A percentile compares a stretch with the other conserved stretches of the same genome.
phyloP scores from a whole-genome alignment of 2,329 filamentous ascomycete species.

The Xylaria sp. region DNA sequence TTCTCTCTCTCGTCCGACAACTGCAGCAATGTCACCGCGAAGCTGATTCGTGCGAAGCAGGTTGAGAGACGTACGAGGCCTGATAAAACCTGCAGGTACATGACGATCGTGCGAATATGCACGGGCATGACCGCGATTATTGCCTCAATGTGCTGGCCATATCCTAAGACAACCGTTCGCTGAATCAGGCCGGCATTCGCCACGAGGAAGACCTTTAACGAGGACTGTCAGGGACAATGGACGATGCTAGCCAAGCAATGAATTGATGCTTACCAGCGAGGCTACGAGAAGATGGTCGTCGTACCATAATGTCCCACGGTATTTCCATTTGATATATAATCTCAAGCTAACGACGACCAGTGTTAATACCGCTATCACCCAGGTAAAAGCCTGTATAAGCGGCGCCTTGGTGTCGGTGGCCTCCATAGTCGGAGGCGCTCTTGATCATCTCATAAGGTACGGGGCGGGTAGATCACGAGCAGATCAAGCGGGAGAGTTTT shows the following conservation, averaged over 20 bases:
- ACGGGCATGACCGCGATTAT: constrained; percentile 9
- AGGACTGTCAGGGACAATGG: constrained; percentile 10
- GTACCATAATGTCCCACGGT: constrained; percentile 30
- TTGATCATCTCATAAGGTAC: constrained; percentile 17
- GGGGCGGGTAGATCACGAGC: background rate
- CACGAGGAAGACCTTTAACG: constrained; percentile 22
- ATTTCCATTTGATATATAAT: constrained; percentile 35
- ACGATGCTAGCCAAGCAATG: background rate
- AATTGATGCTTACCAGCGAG: constrained; percentile 26
- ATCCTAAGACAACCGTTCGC: constrained; percentile 18
- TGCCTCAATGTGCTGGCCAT: constrained; percentile 22
- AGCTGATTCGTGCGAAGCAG: constrained; percentile 26
- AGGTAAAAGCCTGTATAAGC: constrained; percentile 22
- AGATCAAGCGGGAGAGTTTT: background rate
- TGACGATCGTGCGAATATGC: constrained; percentile 15
- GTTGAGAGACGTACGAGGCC: constrained; percentile 30
- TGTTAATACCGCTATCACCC: constrained; percentile 28
- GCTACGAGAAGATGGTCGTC: constrained; percentile 33
- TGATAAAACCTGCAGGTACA: constrained; percentile 26
- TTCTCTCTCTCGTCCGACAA: constrained; percentile 16
- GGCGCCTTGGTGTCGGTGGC: constrained; percentile 26
- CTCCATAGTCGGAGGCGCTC: constrained; percentile 18
- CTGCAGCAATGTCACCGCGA: constrained; percentile 20
- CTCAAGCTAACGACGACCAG: constrained; percentile 21
- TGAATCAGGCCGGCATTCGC: constrained; percentile 24